These are phyloP conservation scores for Uronychia binucleata DNA, from an alignment of 73 alveolate genomes.

Conservation along the genomic window DNA sequence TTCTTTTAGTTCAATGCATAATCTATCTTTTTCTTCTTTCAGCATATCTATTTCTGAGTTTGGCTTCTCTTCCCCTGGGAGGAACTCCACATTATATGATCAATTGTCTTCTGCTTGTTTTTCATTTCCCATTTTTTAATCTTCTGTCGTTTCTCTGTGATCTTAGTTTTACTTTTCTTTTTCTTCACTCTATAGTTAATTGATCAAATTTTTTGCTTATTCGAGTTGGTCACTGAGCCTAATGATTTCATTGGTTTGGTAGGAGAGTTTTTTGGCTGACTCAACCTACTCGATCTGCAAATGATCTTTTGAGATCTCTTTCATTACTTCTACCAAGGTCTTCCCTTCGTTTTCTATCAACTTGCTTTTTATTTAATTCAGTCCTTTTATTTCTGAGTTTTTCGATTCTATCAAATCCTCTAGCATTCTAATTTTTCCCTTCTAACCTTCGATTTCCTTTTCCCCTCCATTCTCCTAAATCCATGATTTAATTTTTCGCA, in stretches of 20 bases:
- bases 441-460: too few relatives aligned
- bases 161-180: not conserved
- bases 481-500: too few relatives aligned
- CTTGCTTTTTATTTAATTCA: constrained; percentile 12
- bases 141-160: constrained; percentile 1
- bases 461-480: too few relatives aligned
- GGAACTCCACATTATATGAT: not conserved
- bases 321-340: not conserved
- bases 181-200: not conserved
- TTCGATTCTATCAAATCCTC: too few relatives aligned
- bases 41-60: not conserved
- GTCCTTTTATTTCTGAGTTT: constrained; percentile 2
- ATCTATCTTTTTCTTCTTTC: constrained; percentile 3
- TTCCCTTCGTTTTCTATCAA: constrained; percentile 26
- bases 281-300: constrained; percentile 5
- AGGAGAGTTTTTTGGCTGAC: too few relatives aligned
- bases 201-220: not conserved
- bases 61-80: constrained; percentile 7
- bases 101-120: not conserved
- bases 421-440: too few relatives aligned
- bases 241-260: constrained; percentile 34
- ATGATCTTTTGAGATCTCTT: constrained; percentile 15
- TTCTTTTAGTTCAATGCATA: not conserved
- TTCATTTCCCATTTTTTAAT: not conserved
- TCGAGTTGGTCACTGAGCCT: constrained; percentile 26